A percentile compares a stretch with the other conserved stretches of the same genome.
Conservation (phyloP, 106 monocot species). For the Ottelia alismoides region DNA sequence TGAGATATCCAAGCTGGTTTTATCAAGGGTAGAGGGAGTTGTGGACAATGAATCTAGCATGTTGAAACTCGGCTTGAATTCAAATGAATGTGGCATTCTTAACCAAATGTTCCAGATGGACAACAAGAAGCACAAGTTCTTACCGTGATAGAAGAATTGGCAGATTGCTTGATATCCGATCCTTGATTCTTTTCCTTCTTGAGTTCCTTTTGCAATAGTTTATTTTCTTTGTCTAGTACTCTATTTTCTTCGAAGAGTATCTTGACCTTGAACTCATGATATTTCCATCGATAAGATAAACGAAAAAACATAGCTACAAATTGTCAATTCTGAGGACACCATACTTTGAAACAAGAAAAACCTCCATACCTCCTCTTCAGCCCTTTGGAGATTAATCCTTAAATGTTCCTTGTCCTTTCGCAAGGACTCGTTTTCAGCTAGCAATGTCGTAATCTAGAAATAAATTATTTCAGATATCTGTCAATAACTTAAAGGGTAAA, state of each 20-base stretch:
- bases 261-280: conserved; percentile 65
- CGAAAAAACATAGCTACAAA: no score
- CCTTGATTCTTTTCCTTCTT: conserved; percentile 32
- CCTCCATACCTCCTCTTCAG: conserved; percentile 84
- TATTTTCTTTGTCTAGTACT: conserved; percentile 66
- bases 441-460: conserved; percentile 13
- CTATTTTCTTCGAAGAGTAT: conserved; percentile 63
- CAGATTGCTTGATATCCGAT: conserved; percentile 36
- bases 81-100: no score
- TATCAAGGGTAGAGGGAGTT: no score
- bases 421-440: conserved; percentile 37
- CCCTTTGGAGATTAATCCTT: conserved; percentile 46
- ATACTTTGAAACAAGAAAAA: no score
- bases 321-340: no score
- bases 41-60: no score
- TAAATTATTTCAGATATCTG: no score
- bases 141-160: conserved; percentile 37
- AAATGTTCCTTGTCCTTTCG: conserved; percentile 47
- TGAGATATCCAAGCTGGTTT: no score
- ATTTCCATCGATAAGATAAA: no score
- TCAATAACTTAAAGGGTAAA: no score
- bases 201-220: conserved; percentile 34
- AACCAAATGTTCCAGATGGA: neutral
- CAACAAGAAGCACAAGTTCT: neutral
- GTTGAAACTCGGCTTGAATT: no score